Evolutionary conservation across 148 eudicot genomes (phyloP), one percentile per base, ranked within the genome.

Genomic region (Nyssa sinensis): DNA sequence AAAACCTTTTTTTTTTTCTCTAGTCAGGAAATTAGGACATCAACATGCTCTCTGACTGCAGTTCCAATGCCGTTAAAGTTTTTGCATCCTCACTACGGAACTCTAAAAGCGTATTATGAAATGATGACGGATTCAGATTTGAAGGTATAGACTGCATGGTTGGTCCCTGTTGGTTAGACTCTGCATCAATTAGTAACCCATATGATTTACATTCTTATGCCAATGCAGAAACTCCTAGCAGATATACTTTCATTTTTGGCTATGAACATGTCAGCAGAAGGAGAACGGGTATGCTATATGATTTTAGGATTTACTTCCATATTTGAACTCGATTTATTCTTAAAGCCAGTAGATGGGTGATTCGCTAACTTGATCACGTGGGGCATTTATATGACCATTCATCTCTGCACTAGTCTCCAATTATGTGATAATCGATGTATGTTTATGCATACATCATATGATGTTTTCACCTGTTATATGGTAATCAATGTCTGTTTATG

Each of bases 31-130:
- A 93, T 95, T 63, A 87, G 94, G 34, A 93, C 87, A 66, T 85
- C 99, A 44, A 95, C 97, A 64, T 93, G 97, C 82, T 95, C 99
- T 53, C 93, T 95, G 99, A 95, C 99, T 57, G 89, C 97, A 63
- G 98, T 95, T 19, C 97, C 99, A 57, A 95, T 93, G 88, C 98
- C 99, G 37, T 75, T 95, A 67, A 95, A 95, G 76, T 92, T 93
- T 83, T 87, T 95, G 65, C 99, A 94, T 39, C 96, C 99, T 47
- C 98, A 95, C 82, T 95, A 93, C 83, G 97, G 89, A 63, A 89
- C 99, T 57, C 76, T 95, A 14, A 91, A 95, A 78, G 84, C 89
- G 49, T 85, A 77, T 77, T 95, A 84, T 78, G 97, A 89, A 30
- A 85, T 79, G 44, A 83, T 93, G 94, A 60, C 75, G 24, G 97